Evolutionary conservation across 768 basidiomycete species (phyloP), one percentile per base, ranked within the genome.

Genomic region (Podaxis pistillaris): DNA sequence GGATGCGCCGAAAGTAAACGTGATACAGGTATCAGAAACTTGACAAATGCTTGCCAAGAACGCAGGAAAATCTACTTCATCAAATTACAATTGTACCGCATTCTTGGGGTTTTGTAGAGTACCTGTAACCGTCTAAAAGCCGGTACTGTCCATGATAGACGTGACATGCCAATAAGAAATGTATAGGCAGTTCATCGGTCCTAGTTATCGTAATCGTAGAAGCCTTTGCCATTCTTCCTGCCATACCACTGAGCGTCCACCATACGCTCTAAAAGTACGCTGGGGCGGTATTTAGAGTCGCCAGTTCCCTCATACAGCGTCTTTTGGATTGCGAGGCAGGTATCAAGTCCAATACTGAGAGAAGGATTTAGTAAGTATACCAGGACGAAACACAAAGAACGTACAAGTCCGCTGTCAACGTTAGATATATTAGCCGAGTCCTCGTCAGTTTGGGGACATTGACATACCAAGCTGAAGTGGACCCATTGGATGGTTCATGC

Each of bases 401-500:
- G 47, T 70, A 86, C 86, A 86, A 86, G 65, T 86, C 86, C 64
- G 85, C 84, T 83, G 65, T n/a, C 28, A 30, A 56, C 52, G 50
- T 40, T 19, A 46, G 56, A 46, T 44, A n/a, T 58, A 26, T 55
- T 15, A 66, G 41, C 44, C 52, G 17, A 54, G 57, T 17, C 24
- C 36, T 44, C 17, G 52, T 47, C 37, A 2, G 24, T 47, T 47
- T 5, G 9, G 30, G 52, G 55, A 24, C 15, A 17, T 47, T 46
- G 9, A 50, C 72, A n/a, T 66, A 86, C 91, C 94, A 17, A 96
- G 83, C 68, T 94, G 92, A 5, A 97, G 76, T 1, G 95, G 95
- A 3, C 96, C 95, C 91, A 97, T 96, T 2, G 94, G 94, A 69
- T 95, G 92, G 65, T 88, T 88, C 93, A 96, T 96, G 37, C 96